Conservation (phyloP, 2,329 filamentous ascomycete genomes). For the Aspergillus melleus region DNA sequence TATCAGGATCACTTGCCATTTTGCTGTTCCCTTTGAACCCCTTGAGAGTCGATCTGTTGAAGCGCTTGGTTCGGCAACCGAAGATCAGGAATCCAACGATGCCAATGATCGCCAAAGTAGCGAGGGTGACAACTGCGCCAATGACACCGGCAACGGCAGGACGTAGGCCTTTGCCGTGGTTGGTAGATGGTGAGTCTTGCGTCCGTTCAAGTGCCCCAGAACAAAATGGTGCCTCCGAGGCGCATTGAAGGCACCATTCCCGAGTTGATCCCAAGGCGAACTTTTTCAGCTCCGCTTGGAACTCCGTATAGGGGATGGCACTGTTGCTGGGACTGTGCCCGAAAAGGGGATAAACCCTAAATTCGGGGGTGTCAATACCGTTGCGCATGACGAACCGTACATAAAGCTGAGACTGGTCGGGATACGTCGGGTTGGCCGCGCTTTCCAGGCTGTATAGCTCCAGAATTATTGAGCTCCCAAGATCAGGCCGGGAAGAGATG, state of each 20-base stretch:
- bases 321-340: conserved; percentile 46
- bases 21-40: conserved; percentile 59
- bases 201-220: conserved; percentile 36
- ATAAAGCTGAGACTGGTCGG: conserved; percentile 48
- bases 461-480: conserved; percentile 52
- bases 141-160: conserved; percentile 57
- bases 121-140: conserved; percentile 55
- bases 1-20: conserved; percentile 55
- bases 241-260: conserved; percentile 56
- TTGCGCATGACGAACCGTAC: conserved; percentile 61
- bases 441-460: conserved; percentile 51
- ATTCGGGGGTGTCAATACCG: conserved; percentile 45
- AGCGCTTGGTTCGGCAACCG: conserved; percentile 48
- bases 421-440: conserved; percentile 38
- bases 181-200: background rate
- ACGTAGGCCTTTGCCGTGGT: conserved; percentile 28
- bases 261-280: conserved; percentile 46
- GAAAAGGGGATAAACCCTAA: conserved; percentile 53
- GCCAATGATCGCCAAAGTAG: conserved; percentile 44
- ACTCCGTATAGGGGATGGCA: conserved; percentile 53
- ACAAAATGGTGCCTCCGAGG: conserved; percentile 53
- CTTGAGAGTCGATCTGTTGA: conserved; percentile 43
- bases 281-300: conserved; percentile 45
- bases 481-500: conserved; percentile 52
- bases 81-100: conserved; percentile 43